Conservation (phyloP, 2,329 filamentous ascomycete genomes). For the Claviceps fusiformis region DNA sequence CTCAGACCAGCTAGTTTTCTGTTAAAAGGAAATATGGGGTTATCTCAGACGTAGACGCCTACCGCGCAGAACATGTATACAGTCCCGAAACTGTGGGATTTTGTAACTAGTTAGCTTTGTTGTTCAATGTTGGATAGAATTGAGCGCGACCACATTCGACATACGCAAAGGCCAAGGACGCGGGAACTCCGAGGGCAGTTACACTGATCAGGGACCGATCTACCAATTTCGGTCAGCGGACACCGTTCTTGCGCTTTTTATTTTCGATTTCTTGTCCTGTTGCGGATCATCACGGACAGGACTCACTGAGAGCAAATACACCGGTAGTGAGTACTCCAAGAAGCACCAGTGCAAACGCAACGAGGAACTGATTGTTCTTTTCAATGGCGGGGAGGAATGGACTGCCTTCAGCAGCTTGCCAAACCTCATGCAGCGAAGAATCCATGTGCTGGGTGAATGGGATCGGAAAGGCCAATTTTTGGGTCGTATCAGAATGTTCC, state of each 20-base stretch:
- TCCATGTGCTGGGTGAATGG: slow-evolving; percentile 42
- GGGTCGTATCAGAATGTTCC: background rate
- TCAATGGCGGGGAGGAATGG: slow-evolving; percentile 68
- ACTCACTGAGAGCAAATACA: slow-evolving; percentile 88
- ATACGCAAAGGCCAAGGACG: slow-evolving; percentile 82
- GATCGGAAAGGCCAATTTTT: background rate
- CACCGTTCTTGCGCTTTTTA: background rate
- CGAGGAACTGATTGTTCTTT: slow-evolving; percentile 72
- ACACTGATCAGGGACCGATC: slow-evolving; percentile 73
- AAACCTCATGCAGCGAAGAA: slow-evolving; percentile 75
- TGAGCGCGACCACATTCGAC: slow-evolving; percentile 18
- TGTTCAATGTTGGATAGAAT: background rate
- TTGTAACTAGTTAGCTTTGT: slow-evolving; percentile 9
- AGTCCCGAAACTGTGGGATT: slow-evolving; percentile 60
- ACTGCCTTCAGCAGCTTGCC: slow-evolving; percentile 81
- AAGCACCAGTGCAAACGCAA: slow-evolving; percentile 65
- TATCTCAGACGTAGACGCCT: slow-evolving; percentile 87
- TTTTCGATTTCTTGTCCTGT: background rate
- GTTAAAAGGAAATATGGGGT: slow-evolving; percentile 16
- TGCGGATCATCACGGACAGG: slow-evolving; percentile 19
- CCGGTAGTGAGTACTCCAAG: slow-evolving; percentile 60
- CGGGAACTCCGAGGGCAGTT: slow-evolving; percentile 66
- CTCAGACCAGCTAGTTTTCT: background rate
- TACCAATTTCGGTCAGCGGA: slow-evolving; percentile 21
- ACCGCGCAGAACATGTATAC: slow-evolving; percentile 99